phyloP scores from a whole-genome alignment of 1,139 yeast species.

The Lodderomyces jiufengensis region DNA sequence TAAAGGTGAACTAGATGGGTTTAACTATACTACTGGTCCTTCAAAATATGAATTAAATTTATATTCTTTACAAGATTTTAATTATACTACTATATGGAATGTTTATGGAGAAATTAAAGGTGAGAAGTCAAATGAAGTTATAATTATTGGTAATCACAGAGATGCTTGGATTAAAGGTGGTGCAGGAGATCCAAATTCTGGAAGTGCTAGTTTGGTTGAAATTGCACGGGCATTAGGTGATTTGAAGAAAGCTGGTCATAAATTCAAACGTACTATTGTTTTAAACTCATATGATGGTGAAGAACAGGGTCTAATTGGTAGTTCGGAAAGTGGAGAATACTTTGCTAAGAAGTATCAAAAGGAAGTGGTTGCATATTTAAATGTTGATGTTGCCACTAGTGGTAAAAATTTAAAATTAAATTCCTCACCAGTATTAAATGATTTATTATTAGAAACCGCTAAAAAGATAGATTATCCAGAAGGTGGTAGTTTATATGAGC shows the following conservation, averaged over 20 bases:
- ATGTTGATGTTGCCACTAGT: conserved; percentile 38
- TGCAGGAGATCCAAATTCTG: conserved; percentile 49
- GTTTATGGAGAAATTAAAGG: conserved; percentile 48
- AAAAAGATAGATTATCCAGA: conserved; percentile 46
- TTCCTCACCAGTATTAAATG: conserved; percentile 40
- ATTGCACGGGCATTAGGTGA: conserved; percentile 45
- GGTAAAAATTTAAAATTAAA: conserved; percentile 32
- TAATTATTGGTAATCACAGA: conserved; percentile 45
- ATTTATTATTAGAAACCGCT: conserved; percentile 31
- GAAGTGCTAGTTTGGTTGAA: conserved; percentile 41
- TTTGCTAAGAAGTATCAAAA: conserved; percentile 32
- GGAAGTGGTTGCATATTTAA: conserved; percentile 43
- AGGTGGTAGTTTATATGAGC: conserved; percentile 52
- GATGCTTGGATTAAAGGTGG: conserved; percentile 57
- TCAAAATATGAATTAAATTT: conserved; percentile 42
- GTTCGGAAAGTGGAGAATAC: conserved; percentile 46
- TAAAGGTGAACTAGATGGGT: conserved; percentile 42
- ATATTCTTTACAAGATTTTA: conserved; percentile 39
- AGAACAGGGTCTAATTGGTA: conserved; percentile 46
- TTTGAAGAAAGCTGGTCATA: conserved; percentile 40
- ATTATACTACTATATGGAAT: conserved; percentile 42
- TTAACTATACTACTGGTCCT: conserved; percentile 43
- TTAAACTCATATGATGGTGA: conserved; percentile 47
- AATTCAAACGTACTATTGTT: conserved; percentile 39
- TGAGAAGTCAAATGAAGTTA: conserved; percentile 36